Evolutionary conservation across 202 grass and related monocot species (phyloP), one percentile per base, ranked within the genome.

Genomic region (Dendrocalamus latiflorus): DNA sequence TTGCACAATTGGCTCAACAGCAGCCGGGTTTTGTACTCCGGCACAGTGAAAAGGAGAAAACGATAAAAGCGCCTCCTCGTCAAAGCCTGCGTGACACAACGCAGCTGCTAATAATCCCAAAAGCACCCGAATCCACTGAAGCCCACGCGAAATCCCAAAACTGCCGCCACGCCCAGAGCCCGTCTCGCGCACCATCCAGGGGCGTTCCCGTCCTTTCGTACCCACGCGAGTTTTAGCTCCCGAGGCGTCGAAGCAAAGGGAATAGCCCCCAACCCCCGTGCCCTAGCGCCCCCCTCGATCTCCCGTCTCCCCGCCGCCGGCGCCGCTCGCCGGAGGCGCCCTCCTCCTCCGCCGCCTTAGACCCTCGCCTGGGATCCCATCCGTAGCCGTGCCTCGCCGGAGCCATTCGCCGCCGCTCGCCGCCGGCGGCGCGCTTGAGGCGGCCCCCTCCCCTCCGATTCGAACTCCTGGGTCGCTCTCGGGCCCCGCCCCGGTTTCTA

Each of bases 211-310:
- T 83, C 71, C 7, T 17, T 75, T 42, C 81, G 60, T 22, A 21
- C 0, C 17, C 24, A 38, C 16, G 61, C 71, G 81, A 65, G 81
- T 75, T 83, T 83, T 83, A 83, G 60, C 81, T 45, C 57, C 70
- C 58, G 33, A 21, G 69, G 33, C 33, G 43, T 62, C 81, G 58
- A 50, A 28, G 72, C 51, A n/a, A n/a, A 55, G 28, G 49, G 51
- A 37, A 30, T 30, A 74, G 72, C 26, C 12, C 81, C 81, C 70
- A 58, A 26, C 45, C 79, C 65, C 71, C 48, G 58, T 83, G 81
- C 81, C 81, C 81, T 83, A 83, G 81, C 60, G 20, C 48, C 53
- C 30, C 16, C 33, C 70, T 75, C 81, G 71, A 83, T 83, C 81
- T 75, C 81, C 60, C 71, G 72, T 51, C 72, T 20, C 51, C 70